Base-by-base conservation (phyloP, 2,329 filamentous ascomycete species). In the Sporothrix variecibatus region DNA sequence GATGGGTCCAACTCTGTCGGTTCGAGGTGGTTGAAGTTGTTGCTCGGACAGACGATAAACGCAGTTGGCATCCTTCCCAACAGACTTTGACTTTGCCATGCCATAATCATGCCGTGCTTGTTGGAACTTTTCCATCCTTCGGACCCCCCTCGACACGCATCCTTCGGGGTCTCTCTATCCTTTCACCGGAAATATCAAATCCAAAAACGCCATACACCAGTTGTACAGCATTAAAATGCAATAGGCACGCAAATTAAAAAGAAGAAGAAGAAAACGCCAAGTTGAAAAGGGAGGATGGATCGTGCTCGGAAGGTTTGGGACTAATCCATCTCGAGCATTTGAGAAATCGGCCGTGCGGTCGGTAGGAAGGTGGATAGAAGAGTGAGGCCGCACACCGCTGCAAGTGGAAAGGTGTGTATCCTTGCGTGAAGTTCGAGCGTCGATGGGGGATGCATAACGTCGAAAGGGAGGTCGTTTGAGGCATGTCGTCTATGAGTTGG, bases 401-500 rank as follows among this genome's bases (percentile, higher is more conserved):
- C 38, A 20, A 15, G n/a, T 0, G n/a, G 12, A 12, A 15, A 9
- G n/a, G n/a, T 26, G 34, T 43, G 62, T 20, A n/a, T 40, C n/a
- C 20, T 40, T 20, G 58, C 40, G 34, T 40, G 11, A 20, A 7
- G 5, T 40, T 43, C 34, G 34, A 43, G 5, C 34, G n/a, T 64
- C 17, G 23, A 56, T 31, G 46, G 20, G 38, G 28, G 23, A 17
- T 15, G 20, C 4, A 3, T 3, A 43, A 15, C 17, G 49, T 51
- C 38, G 38, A 46, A n/a, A 49, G 43, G n/a, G 15, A 26, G 67
- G 49, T 51, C 6, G 62, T 38, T 11, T 1, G 23, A 20, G 38
- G 3, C 23, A 31, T 40, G 15, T 40, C 49, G 58, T 56, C 69
- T 75, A 77, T 65, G 75, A 74, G 75, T 78, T 77, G 53, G 75